Evolutionary conservation across 768 basidiomycete genomes (phyloP), one percentile per base, ranked within the genome.

Genomic region (Rhodosporidiobolus odoratus): DNA sequence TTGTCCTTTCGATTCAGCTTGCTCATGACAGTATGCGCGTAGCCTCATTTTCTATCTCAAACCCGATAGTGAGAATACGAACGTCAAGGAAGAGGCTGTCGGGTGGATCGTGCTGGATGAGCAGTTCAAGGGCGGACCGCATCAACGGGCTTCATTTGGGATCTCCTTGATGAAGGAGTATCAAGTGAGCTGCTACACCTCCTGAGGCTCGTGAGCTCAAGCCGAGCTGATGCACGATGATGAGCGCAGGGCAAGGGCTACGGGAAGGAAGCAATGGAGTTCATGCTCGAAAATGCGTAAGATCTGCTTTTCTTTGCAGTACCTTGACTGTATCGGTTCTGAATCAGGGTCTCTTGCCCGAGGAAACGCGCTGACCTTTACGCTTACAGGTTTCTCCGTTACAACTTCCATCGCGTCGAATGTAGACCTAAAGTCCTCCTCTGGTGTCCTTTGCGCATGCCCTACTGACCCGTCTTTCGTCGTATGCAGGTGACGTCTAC

Each of bases 171-270:
- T 57, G 35, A 25, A 5, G 35, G 37, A 57, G 3, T 16, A 15
- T 41, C 38, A 34, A 34, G 5, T 58, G 13, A 37, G 32, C 32
- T 1, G 4, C 43, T 25, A 2, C 34, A 4, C 57, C 19, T 30
- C 45, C n/a, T 30, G 23, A 23, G 23, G 43, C 45, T n/a, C 35
- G 6, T 43, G 41, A 7, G 35, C 30, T 32, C 50, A 1, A 10
- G 19, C 3, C 12, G 48, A 17, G 35, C 15, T 45, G 45, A 38
- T 4, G 16, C 25, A 25, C 0, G 6, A 3, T 23, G 4, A 13
- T 12, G 43, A 45, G 2, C 27, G 21, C 60, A 69, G 60, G 58
- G 69, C 10, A 65, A 70, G 23, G 69, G 69, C 1, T 70, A 56
- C 37, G 69, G 41, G 13, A 35, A 19, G 0, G 64, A 71, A 58